Percentiles rank a stretch among this genome's conserved stretches.
Evolutionary conservation across 2,329 filamentous ascomycete genomes (phyloP).

Genomic region (Ophiostoma montium): DNA sequence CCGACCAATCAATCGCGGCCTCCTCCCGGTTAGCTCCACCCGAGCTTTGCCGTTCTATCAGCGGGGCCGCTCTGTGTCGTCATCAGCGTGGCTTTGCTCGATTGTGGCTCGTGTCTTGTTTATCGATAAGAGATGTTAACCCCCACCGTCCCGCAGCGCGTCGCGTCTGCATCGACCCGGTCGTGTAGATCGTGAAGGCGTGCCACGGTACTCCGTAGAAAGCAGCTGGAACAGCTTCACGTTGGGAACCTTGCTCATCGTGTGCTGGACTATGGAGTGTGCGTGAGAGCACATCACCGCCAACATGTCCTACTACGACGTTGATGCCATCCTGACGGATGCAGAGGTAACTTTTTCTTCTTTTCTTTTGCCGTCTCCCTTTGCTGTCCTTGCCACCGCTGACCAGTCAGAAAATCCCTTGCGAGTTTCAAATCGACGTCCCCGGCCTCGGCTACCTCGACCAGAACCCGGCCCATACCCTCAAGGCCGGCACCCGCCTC

Average conservation of each 20-base stretch:
- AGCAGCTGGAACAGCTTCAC: background rate
- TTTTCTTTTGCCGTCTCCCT: background rate
- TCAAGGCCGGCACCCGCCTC: slow-evolving; percentile 69
- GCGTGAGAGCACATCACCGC: background rate
- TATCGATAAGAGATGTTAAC: background rate
- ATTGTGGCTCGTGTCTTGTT: slow-evolving; percentile 1
- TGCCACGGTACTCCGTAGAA: background rate
- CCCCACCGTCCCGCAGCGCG: background rate
- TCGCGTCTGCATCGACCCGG: background rate
- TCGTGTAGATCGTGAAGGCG: background rate
- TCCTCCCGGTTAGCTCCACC: slow-evolving; percentile 1
- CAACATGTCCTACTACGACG: slow-evolving; percentile 65
- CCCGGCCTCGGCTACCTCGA: slow-evolving; percentile 80
- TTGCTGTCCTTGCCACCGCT: background rate
- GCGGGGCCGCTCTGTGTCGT: slow-evolving; percentile 4
- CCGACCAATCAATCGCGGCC: slow-evolving; percentile 1
- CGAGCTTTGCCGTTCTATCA: slow-evolving; percentile 8
- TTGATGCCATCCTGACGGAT: slow-evolving; percentile 73
- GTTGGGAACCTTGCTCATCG: background rate
- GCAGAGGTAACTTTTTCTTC: slow-evolving; percentile 45
- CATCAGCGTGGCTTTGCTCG: background rate
- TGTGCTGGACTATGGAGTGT: background rate
- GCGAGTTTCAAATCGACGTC: slow-evolving; percentile 83
- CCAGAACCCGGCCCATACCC: slow-evolving; percentile 54
- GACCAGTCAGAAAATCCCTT: slow-evolving; percentile 60